Evolutionary conservation across 805 yeast genomes (phyloP), one percentile per base, ranked within the genome.

Genomic region (Candida patagonica): DNA sequence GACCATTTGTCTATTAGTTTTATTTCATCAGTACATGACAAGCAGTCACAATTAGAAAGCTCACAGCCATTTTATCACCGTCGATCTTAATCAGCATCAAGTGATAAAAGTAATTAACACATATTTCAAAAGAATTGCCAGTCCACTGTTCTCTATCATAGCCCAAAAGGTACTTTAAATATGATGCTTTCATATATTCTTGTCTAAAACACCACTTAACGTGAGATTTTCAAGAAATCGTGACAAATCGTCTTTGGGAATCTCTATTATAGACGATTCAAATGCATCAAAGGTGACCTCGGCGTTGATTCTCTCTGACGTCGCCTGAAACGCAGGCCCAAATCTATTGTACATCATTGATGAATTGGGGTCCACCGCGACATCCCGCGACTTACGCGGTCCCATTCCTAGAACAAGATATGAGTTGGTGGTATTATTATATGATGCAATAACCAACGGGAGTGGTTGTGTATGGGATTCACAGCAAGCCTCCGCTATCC

Each of bases 211-310:
- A 2, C 88, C 88, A 63, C 87, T 80, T 36, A 81, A 57, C 8
- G 95, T 84, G 45, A 89, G 64, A 43, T 76, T 75, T 56, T 92
- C 97, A 45, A 92, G 62, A 54, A 92, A 92, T 37, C 95, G 84
- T 4, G 86, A 68, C 46, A 92, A 65, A 57, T 92, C 98, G 36
- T 88, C 95, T 54, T 78, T 80, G 44, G 85, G 65, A 31, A 92
- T 78, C 62, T 92, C 96, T 32, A 92, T 86, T 17, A 92, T 84
- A 2, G 96, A 78, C 47, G 94, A 83, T 57, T 92, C 97, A 61
- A 92, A 92, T 54, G 95, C 86, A 58, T 92, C 97, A 46, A 92
- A 82, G 52, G 89, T 72, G 15, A 87, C 87, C 50, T 82, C 78
- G 2, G 96, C 96, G 30, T 87, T 89, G 5, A 95, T 82, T 16